These are phyloP conservation scores for Taphrina pruni DNA, from an alignment of 1,139 yeast genomes.

Conservation along the genomic window DNA sequence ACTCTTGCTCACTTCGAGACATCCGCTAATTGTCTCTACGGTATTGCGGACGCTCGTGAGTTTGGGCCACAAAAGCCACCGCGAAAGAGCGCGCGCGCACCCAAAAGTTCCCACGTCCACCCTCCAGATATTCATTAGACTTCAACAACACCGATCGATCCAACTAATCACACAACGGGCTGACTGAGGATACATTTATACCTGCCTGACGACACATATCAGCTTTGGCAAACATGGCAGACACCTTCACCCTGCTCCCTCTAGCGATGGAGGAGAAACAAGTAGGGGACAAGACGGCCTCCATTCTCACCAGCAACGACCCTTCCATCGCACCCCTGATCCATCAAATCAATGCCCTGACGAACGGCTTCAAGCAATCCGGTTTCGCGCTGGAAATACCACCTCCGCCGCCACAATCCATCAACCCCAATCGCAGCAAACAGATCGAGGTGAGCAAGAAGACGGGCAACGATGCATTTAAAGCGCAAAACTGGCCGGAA, in stretches of 20 bases:
- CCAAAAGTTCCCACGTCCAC: constrained; percentile 2
- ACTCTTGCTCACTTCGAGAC: too few species aligned
- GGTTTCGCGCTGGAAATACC: constrained; percentile 40
- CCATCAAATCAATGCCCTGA: constrained; percentile 36
- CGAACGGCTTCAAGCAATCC: constrained; percentile 39
- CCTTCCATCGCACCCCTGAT: constrained; percentile 14
- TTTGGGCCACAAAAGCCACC: constrained; percentile 13
- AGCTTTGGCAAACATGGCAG: constrained; percentile 6
- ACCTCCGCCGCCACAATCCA: constrained; percentile 66
- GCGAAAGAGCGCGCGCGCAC: background rate
- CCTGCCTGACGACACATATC: too few species aligned
- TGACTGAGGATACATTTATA: too few species aligned
- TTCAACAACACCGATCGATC: too few species aligned
- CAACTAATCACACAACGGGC: too few species aligned
- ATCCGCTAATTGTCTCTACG: background rate
- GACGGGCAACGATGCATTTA: constrained; percentile 69
- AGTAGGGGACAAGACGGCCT: constrained; percentile 12
- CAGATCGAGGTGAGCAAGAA: constrained; percentile 77
- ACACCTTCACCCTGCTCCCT: constrained; percentile 24
- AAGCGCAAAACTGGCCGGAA: constrained; percentile 67
- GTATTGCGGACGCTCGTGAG: background rate
- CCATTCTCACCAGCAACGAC: constrained; percentile 14
- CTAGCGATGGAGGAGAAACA: constrained; percentile 20
- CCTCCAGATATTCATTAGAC: background rate
- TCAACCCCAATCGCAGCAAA: constrained; percentile 56